Base-by-base conservation (phyloP, 148 eudicot species). In the Amaranthus palmeri region DNA sequence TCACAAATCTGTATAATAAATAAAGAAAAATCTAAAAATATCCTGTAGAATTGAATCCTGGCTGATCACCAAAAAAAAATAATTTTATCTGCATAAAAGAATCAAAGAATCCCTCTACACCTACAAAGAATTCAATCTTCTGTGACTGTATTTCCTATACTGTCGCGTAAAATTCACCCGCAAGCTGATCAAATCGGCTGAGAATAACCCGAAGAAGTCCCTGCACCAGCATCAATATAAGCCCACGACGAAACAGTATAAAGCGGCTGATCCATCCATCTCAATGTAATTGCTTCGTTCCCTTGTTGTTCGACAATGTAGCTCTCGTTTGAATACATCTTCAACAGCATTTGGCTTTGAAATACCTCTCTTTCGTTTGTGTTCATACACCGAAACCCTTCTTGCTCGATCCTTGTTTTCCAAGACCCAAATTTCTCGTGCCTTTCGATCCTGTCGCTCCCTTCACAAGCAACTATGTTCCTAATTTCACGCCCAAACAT, bases 381-480 rank as follows among this genome's bases (percentile, higher is more conserved):
- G 8, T 82, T 87, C 46, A 65, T 8, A 56, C 91, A 61, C 71
- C 84, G 68, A 25, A 91, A 95, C 17, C 97, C 97, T 42, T 83
- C 88, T 61, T 76, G 76, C 81, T 85, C 97, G 86, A 89, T 88
- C 73, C 80, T 63, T 50, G 78, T 74, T 82, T 71, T 77, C 98
- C 98, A 95, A 46, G 74, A 84, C 40, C 70, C 80, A 50, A 89
- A 95, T 12, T 53, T 74, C 58, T 85, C 90, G 49, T 95, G 97
- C 84, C 98, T 91, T 62, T 95, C 98, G 12, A 80, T 53, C 80
- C 98, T 84, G 55, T 88, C 89, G 13, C 82, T 79, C 25, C 93
- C 97, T 83, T 95, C 98, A 69, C 98, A 88, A 3, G 92, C 93
- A 57, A 91, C 72, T 43, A 95, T 81, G 65, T 95, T 95, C 75